Evolutionary conservation across 2,329 filamentous ascomycete genomes (phyloP).

Genomic region (Stachybotrys elegans): DNA sequence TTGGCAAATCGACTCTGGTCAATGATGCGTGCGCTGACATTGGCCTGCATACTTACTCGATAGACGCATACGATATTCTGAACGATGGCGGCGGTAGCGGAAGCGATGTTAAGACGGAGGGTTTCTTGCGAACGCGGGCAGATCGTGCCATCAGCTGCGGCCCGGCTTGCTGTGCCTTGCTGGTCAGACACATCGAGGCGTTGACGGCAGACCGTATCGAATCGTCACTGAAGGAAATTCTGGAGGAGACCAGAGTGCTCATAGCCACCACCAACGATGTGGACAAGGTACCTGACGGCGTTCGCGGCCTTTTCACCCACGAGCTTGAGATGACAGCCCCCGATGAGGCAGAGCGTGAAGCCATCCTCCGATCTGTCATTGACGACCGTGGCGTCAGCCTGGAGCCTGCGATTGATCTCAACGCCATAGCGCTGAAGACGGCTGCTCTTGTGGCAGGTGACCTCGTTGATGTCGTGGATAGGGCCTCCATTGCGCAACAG

Average conservation of each 20-base stretch:
- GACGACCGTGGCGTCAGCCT: conserved; percentile 71
- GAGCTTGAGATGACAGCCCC: conserved; percentile 92
- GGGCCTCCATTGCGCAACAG: conserved; percentile 73
- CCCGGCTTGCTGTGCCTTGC: conserved; percentile 71
- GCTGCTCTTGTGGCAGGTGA: conserved; percentile 93
- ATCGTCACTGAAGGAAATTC: conserved; percentile 74
- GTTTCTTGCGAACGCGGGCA: conserved; percentile 78
- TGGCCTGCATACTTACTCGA: conserved; percentile 80
- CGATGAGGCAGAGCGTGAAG: conserved; percentile 87
- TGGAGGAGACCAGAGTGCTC: conserved; percentile 74
- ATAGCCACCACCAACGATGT: conserved; percentile 94
- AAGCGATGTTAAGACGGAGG: conserved; percentile 90
- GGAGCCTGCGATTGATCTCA: conserved; percentile 77
- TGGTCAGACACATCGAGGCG: conserved; percentile 88
- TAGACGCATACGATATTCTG: conserved; percentile 90
- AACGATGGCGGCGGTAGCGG: conserved; percentile 81
- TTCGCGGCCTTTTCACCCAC: conserved; percentile 88
- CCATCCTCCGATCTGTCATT: conserved; percentile 75
- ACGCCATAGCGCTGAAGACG: conserved; percentile 85
- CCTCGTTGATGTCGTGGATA: conserved; percentile 87
- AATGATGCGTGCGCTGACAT: conserved; percentile 77
- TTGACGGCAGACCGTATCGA: conserved; percentile 88
- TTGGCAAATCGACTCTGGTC: conserved; percentile 83
- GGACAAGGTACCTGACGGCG: conserved; percentile 86
- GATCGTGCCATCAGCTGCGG: conserved; percentile 89